Base-by-base conservation (phyloP, 2,329 filamentous ascomycete genomes). In the Eutypella sp. region DNA sequence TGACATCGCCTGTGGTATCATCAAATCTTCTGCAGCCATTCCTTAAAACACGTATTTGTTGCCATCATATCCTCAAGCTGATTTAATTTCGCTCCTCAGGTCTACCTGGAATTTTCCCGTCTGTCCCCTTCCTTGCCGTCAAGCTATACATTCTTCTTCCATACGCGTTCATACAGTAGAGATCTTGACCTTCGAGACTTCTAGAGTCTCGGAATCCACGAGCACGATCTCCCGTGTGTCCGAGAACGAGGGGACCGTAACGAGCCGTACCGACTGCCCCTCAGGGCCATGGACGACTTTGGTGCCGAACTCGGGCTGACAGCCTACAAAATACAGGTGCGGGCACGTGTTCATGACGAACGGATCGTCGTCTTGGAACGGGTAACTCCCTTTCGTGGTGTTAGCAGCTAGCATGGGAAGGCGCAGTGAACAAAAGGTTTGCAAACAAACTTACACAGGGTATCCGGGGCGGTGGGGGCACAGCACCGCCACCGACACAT, bases 401-500 rank as follows among this genome's bases (percentile, higher is more conserved):
- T n/a, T n/a, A n/a, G n/a, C n/a, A n/a, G n/a, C n/a, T n/a, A n/a
- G n/a, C n/a, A n/a, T n/a, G n/a, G n/a, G n/a, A n/a, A n/a, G n/a
- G n/a, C n/a, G n/a, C n/a, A n/a, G n/a, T n/a, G n/a, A n/a, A n/a
- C n/a, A n/a, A n/a, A n/a, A n/a, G n/a, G n/a, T n/a, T n/a, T n/a
- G n/a, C n/a, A n/a, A n/a, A n/a, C n/a, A n/a, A n/a, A 73, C 87
- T 74, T 75, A 92, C 90, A 96, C 37, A 99, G 64, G 0, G 95
- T 99, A 67, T 99, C 95, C 0, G 95, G 93, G 2, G 93, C 93
- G 0, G 93, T 99, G 2, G 93, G 93, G 5, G 93, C 93, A 54
- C 83, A 83, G 61, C 89, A 88, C 50, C 93, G 79, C 93, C 93
- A 99, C 48, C 90, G 78, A 54, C 95, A 83, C 81, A 95, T 93